A percentile compares a stretch with the other conserved stretches of the same genome.
Conservation (phyloP, 257 asterid species). For the Ilex aquifolium region DNA sequence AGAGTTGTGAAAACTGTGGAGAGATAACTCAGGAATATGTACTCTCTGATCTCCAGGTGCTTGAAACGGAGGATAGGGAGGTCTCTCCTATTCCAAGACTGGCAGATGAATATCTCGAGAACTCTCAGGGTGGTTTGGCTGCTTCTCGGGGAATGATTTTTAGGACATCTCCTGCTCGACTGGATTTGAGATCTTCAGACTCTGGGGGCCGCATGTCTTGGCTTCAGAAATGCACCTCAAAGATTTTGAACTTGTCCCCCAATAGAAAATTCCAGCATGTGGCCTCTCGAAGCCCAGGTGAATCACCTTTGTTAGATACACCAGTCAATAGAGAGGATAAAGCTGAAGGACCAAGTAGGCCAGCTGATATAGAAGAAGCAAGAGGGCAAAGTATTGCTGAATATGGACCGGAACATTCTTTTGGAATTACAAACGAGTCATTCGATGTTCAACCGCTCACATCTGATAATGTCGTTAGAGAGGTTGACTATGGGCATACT, state of each 20-base stretch:
- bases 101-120: neutral
- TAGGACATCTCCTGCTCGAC: neutral
- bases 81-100: neutral
- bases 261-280: neutral
- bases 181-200: neutral
- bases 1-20: constrained; percentile 1
- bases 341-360: neutral
- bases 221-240: constrained; percentile 1
- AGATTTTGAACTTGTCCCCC: neutral
- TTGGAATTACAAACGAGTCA: neutral
- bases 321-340: neutral
- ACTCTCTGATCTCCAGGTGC: neutral
- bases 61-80: neutral
- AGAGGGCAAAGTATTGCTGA: neutral
- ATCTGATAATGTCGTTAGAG: constrained; percentile 1
- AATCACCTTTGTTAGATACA: neutral
- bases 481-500: neutral
- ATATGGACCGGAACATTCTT: neutral
- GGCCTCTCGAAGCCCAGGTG: neutral
- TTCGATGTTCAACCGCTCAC: constrained; percentile 1
- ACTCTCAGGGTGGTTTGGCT: neutral
- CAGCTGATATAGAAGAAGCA: neutral
- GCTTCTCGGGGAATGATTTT: neutral
- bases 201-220: constrained; percentile 1
- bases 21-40: neutral